Percentiles rank a stretch among this genome's conserved stretches.
Conservation (phyloP, 2,329 filamentous ascomycete species). For the Beauveria medogensis region DNA sequence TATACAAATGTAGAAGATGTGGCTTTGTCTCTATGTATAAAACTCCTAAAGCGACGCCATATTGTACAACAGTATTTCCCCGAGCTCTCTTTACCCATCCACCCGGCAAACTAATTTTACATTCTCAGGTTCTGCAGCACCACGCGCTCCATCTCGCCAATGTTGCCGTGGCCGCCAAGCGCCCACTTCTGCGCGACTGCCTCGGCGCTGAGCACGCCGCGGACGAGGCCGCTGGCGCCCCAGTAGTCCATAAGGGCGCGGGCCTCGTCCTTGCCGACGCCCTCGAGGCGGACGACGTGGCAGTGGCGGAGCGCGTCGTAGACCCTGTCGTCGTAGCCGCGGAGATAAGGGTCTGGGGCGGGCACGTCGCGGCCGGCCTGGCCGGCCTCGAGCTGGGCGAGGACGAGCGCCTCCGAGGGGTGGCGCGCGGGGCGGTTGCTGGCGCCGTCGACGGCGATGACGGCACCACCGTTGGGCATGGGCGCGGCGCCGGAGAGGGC, state of each 20-base stretch:
- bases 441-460: slow-evolving; percentile 66
- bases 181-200: slow-evolving; percentile 77
- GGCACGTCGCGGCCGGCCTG: slow-evolving; percentile 30
- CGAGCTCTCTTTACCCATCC: not conserved
- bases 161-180: slow-evolving; percentile 68
- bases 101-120: slow-evolving; percentile 19
- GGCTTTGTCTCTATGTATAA: slow-evolving; percentile 16
- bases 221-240: slow-evolving; percentile 73
- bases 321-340: slow-evolving; percentile 49
- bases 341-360: slow-evolving; percentile 43
- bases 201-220: slow-evolving; percentile 59
- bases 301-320: slow-evolving; percentile 44
- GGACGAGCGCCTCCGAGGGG: slow-evolving; percentile 59
- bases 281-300: slow-evolving; percentile 50
- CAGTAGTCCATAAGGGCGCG: slow-evolving; percentile 86
- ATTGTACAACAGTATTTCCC: not conserved
- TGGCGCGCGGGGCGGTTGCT: slow-evolving; percentile 57
- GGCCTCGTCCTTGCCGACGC: slow-evolving; percentile 67
- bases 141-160: slow-evolving; percentile 77
- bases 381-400: slow-evolving; percentile 47
- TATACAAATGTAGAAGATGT: slow-evolving; percentile 8
- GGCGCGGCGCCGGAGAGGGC: slow-evolving; percentile 53
- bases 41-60: slow-evolving; percentile 14
- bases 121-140: slow-evolving; percentile 41
- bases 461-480: slow-evolving; percentile 66